phyloP scores from a whole-genome alignment of 2,329 filamentous ascomycete genomes.

The Beauveria bassiana region DNA sequence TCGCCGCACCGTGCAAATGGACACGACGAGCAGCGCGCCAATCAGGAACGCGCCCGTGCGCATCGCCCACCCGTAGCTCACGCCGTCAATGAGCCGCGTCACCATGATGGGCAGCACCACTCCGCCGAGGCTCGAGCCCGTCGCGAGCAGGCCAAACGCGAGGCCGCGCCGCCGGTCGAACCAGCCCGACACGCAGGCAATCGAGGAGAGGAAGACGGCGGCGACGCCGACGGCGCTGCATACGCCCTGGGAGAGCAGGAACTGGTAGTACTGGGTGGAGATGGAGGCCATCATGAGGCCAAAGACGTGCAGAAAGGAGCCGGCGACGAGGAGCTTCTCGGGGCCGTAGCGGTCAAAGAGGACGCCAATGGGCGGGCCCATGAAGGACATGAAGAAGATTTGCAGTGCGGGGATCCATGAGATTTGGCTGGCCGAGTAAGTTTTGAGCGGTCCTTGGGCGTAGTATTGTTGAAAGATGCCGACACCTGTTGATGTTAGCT shows the following conservation, averaged over 20 bases:
- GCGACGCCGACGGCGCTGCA: conserved; percentile 19
- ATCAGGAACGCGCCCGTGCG: conserved; percentile 24
- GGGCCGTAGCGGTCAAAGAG: conserved; percentile 55
- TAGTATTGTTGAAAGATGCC: conserved; percentile 51
- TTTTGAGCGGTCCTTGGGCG: conserved; percentile 32
- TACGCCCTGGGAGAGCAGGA: conserved; percentile 9
- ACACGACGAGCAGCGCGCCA: conserved; percentile 17
- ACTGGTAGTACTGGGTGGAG: conserved; percentile 8
- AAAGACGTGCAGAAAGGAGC: conserved; percentile 1
- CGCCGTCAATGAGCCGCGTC: conserved; percentile 18
- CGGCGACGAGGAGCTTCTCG: conserved; percentile 33
- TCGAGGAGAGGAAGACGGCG: conserved; percentile 19
- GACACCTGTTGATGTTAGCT: conserved; percentile 15
- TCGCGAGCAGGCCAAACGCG: conserved; percentile 20
- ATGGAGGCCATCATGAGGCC: conserved; percentile 9
- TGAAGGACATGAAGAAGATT: conserved; percentile 36
- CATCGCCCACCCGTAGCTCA: conserved; percentile 26
- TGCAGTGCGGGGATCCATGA: conserved; percentile 51
- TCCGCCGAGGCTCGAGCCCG: conserved; percentile 25
- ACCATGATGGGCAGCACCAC: conserved; percentile 29
- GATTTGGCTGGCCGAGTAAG: conserved; percentile 41
- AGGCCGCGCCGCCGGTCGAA: conserved; percentile 20
- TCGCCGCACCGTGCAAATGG: conserved; percentile 8
- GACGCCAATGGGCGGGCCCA: conserved; percentile 50
- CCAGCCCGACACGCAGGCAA: conserved; percentile 19